Evolutionary conservation across 1,284 basidiomycete genomes (phyloP), one percentile per base, ranked within the genome.

Genomic region (Neotropicomus parvogracilis): DNA sequence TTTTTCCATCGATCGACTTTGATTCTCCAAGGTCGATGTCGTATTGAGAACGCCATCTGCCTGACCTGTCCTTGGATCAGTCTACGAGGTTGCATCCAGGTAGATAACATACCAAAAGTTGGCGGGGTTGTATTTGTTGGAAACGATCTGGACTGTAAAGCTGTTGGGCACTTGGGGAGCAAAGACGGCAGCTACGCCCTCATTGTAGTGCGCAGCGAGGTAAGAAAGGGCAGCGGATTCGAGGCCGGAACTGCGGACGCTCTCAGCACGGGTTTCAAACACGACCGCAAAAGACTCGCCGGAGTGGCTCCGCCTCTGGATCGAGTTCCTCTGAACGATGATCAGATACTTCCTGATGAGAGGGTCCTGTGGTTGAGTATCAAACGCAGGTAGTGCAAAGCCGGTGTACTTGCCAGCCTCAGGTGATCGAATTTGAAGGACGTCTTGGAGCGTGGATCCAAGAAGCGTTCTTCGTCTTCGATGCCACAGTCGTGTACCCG

Each of bases 41-140:
- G 57, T 89, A 88, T 59, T 87, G 79, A n/a, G 88, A 88, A 37
- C 93, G 80, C 94, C 94, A 97, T 63, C 92, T 77, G 20, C 94
- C 94, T 27, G 93, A 88, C 92, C 92, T 92, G 55, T 12, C 21
- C 16, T 40, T 11, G 1, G 27, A 16, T 59, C 39, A 61, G 46
- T 17, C 6, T 7, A 44, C 11, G 14, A 1, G 27, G 33, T 14
- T 2, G 6, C 8, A 14, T 14, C 19, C 17, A 28, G 32, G 26
- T 41, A 13, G 17, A 42, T 44, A 14, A 55, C 51, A 32, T 29
- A 91, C 91, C 91, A 97, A 70, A 81, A 97, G 68, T 95, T 97
- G 34, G 78, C 70, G 0, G 91, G 87, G 65, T 95, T 97, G 70
- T 95, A 97, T 62, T 93, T 90, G 70, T 95, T 95, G 13, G 91